These are phyloP conservation scores for Pseudogymnoascus sp. DNA, from an alignment of 2,329 filamentous ascomycete species.

Conservation along the genomic window DNA sequence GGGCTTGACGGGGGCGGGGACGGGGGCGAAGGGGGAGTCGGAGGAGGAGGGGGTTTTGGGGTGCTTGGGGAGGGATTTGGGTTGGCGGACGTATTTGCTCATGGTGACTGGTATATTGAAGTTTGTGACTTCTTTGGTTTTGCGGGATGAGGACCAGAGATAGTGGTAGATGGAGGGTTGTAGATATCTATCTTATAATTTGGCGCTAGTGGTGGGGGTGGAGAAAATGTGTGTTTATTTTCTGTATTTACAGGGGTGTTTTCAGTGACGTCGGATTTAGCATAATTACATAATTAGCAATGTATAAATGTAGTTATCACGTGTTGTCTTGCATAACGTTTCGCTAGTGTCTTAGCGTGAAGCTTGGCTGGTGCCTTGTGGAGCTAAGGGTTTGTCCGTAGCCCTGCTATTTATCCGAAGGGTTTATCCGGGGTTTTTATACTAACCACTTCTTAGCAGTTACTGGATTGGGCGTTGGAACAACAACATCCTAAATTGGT, in stretches of 20 bases:
- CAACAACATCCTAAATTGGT: neutral
- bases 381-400: neutral
- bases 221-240: slow-evolving; percentile 7
- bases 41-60: neutral
- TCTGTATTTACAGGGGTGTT: neutral
- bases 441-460: neutral
- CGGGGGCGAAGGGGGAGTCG: slow-evolving; percentile 4
- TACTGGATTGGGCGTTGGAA: neutral
- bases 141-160: neutral
- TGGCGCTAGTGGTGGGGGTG: slow-evolving; percentile 4
- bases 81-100: slow-evolving; percentile 3
- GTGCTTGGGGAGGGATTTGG: slow-evolving; percentile 1
- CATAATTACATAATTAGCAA: neutral
- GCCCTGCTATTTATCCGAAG: neutral
- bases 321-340: neutral
- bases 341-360: neutral
- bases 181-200: neutral
- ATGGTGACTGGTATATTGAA: neutral
- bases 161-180: neutral
- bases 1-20: neutral
- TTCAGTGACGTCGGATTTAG: neutral
- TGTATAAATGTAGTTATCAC: neutral
- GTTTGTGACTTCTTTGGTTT: neutral
- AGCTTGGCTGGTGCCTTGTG: neutral
- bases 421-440: neutral